Base-by-base conservation (phyloP, 192 early-diverging fungal genomes). In the Podila clonocystis region DNA sequence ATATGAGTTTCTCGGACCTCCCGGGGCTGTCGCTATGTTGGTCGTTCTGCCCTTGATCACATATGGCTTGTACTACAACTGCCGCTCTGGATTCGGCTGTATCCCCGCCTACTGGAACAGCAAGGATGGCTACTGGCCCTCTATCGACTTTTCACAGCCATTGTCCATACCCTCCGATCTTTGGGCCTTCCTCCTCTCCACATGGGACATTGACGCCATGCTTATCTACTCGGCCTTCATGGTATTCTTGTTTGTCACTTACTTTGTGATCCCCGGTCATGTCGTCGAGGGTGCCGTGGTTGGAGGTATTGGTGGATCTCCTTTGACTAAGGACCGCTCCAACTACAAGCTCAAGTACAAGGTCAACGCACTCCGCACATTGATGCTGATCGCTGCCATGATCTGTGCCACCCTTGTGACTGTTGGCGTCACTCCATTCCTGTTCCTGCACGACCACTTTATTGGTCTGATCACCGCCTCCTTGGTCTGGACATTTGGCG, bases 371-470 rank as follows among this genome's bases (percentile, higher is more conserved):
- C 86, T 95, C 30, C 69, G 89, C 59, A 89, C 90, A 24, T 52
- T 91, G 66, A 63, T 88, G 50, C 78, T 91, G 67, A 89, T 92
- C 26, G 70, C 75, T 29, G 66, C 71, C 38, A 48, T 85, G 66
- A 74, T 90, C 9, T 28, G 68, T 7, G 80, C 76, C 45, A 86
- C 84, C 1, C 69, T 87, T 49, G 69, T 64, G 59, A 50, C 65
- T 34, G 76, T 86, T 58, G 96, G 96, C 38, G 36, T 75, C 0
- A 75, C 26, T 24, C 88, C 93, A 4, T 89, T 95, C 67, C 71
- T 97, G 34, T 97, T 94, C 89, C 86, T 98, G 55, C 91, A 92
- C 58, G 91, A 95, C 57, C 90, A 97, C 71, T 94, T 85, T 67
- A 72, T 95, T 52, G 90, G 91, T 15, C 86, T 98, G 63, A 88